Base-by-base conservation (phyloP, 1,284 basidiomycete species). In the Boletus semigastroideus region DNA sequence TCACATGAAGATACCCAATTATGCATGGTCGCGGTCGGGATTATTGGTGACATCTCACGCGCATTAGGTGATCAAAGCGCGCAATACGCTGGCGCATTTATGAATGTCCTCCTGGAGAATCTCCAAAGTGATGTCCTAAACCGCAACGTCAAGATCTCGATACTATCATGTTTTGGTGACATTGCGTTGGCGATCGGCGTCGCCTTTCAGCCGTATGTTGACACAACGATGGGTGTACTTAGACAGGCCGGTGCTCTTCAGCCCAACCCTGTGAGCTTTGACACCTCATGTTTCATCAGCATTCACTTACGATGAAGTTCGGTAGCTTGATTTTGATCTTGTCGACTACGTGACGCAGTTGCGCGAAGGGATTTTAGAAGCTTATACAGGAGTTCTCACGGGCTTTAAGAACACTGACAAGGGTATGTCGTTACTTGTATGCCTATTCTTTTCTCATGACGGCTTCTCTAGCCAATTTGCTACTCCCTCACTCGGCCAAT, bases 111-210 rank as follows among this genome's bases (percentile, higher is more conserved):
- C 20, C 80, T 98, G 38, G 91, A 95, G 71, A 94, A 97, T 65
- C 78, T 99, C 48, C 91, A 94, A 71, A 94, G 90, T 61, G 88
- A 95, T 0, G 85, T 93, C 36, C 78, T 99, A 53, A 91, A 94
- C 68, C 84, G 96, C 49, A 92, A 90, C 59, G 97, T 98, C 67
- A 99, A 99, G 80, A 96, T 98, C 40, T 88, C 90, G 14, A 94
- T 98, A 61, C 75, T 99, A 55, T 88, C 91, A 14, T 94, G 92
- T 72, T 99, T 99, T 65, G 97, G 97, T 34, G 96, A 99, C 69
- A 90, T 99, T 59, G 96, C 95, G 9, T 79, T 99, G 20, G 95
- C 97, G 1, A 89, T 98, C 57, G 94, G 93, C 1, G 74, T 83
- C 10, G 77, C 77, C 12, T 99, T 98, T 69, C 90, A 92, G 64